Conservation (phyloP, 805 yeast genomes). For the Metschnikowia lochheadii region DNA sequence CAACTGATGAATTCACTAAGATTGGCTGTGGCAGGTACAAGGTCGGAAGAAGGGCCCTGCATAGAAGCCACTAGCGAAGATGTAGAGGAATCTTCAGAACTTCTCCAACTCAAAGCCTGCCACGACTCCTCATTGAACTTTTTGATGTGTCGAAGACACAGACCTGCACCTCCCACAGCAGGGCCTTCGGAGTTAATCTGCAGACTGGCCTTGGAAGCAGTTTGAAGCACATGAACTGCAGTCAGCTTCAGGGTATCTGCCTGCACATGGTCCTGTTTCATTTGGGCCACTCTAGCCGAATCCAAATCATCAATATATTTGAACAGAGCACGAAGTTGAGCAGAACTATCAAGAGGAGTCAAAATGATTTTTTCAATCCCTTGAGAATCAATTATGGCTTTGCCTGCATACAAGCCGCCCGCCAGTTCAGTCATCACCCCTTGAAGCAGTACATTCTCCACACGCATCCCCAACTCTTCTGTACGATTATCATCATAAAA, state of each 20-base stretch:
- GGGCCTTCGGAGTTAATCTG: conserved; percentile 26
- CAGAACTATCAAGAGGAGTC: conserved; percentile 59
- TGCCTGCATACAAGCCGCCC: conserved; percentile 42
- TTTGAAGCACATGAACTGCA: conserved; percentile 39
- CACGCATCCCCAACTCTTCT: conserved; percentile 58
- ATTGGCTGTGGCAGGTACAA: conserved; percentile 10
- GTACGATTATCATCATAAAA: conserved; percentile 66
- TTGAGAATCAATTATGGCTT: conserved; percentile 21
- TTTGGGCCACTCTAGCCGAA: conserved; percentile 39
- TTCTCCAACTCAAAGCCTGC: conserved; percentile 30
- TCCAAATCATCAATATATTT: conserved; percentile 66
- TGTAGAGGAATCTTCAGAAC: conserved; percentile 17
- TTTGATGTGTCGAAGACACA: conserved; percentile 36
- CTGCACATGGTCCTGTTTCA: conserved; percentile 33
- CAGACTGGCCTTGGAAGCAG: conserved; percentile 32
- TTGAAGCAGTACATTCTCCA: conserved; percentile 56
- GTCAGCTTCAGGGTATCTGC: conserved; percentile 16
- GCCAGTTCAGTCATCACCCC: conserved; percentile 62
- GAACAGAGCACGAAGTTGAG: conserved; percentile 81
- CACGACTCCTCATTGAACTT: conserved; percentile 41
- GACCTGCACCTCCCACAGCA: conserved; percentile 30
- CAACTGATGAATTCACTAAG: conserved; percentile 20
- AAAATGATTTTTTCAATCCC: conserved; percentile 47
- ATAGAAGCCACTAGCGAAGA: conserved; percentile 15
- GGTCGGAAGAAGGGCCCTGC: conserved; percentile 15